Percentiles rank a stretch among this genome's conserved stretches.
phyloP scores from a whole-genome alignment of 371 early-diverging fungal species.

The Mortierella sp. region DNA sequence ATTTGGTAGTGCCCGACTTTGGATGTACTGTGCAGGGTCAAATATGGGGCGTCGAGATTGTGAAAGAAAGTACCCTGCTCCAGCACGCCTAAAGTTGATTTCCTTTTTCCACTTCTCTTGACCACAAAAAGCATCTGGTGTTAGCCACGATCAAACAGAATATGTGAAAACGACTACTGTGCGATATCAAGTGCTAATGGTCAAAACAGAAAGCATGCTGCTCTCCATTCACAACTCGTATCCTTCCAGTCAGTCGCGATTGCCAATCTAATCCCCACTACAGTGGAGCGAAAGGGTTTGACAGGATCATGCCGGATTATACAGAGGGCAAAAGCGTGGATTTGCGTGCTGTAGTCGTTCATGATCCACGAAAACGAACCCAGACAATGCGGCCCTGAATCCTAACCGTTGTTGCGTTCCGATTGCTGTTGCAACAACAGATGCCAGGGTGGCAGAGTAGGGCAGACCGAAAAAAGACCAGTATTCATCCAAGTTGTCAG shows the following conservation, averaged over 20 bases:
- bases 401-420: conserved; percentile 26
- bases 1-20: background rate
- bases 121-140: background rate
- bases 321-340: conserved; percentile 23
- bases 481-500: conserved; percentile 10
- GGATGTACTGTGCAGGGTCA: background rate
- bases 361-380: conserved; percentile 27
- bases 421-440: conserved; percentile 28
- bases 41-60: background rate
- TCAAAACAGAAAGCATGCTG: background rate
- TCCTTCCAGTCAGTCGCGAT: conserved; percentile 13
- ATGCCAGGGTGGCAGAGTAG: conserved; percentile 22
- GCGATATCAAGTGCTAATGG: background rate
- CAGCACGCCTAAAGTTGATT: background rate
- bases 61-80: background rate
- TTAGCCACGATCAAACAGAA: conserved; percentile 1
- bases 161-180: background rate
- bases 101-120: background rate
- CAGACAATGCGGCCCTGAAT: conserved; percentile 22
- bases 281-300: conserved; percentile 21
- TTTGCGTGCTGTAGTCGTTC: conserved; percentile 28
- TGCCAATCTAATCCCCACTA: conserved; percentile 5
- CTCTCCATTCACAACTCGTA: conserved; percentile 6
- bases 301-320: conserved; percentile 27
- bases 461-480: too few species aligned